Evolutionary conservation across 163 green algal genomes (phyloP), one percentile per base, ranked within the genome.

Genomic region (Scenedesmus sp.): DNA sequence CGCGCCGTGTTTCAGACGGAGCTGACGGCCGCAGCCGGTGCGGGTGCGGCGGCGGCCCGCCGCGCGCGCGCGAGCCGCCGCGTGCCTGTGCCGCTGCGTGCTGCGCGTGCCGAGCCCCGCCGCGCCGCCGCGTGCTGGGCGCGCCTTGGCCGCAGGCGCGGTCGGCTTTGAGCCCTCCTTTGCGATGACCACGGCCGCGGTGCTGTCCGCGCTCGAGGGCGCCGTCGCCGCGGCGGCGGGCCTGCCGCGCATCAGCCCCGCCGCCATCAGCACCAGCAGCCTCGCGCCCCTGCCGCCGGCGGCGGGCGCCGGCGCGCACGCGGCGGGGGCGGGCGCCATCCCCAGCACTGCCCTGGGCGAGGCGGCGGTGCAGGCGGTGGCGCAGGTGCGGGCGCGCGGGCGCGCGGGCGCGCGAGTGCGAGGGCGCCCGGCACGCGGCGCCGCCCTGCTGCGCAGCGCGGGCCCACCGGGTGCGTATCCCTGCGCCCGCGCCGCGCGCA

Each of bases 1-100:
- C 83, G 70, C 31, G 63, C 87, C 3, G 83, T 89, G 11, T 93
- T 93, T 81, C 83, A 88, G 33, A 62, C 91, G 63, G 85, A 95
- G 60, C 54, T 95, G 69, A 60, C 89, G 22, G 78, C 87, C 48
- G 51, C 58, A 9, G 80, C 86, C 4, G 86, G 86, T 90, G n/a
- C n/a, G n/a, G n/a, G n/a, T n/a, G n/a, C n/a, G n/a, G n/a, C n/a
- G n/a, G n/a, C n/a, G n/a, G n/a, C n/a, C n/a, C n/a, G n/a, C n/a
- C n/a, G n/a, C n/a, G n/a, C n/a, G n/a, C n/a, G n/a, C n/a, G n/a
- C n/a, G n/a, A n/a, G n/a, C n/a, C 75, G 34, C n/a, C n/a, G n/a
- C n/a, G n/a, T n/a, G n/a, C n/a, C n/a, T n/a, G n/a, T n/a, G n/a
- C n/a, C n/a, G n/a, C n/a, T n/a, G n/a, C n/a, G n/a, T n/a, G n/a